A percentile compares a stretch with the other conserved stretches of the same genome.
Conservation (phyloP, 208 protist genomes). For the Acanthamoeba lenticulata region DNA sequence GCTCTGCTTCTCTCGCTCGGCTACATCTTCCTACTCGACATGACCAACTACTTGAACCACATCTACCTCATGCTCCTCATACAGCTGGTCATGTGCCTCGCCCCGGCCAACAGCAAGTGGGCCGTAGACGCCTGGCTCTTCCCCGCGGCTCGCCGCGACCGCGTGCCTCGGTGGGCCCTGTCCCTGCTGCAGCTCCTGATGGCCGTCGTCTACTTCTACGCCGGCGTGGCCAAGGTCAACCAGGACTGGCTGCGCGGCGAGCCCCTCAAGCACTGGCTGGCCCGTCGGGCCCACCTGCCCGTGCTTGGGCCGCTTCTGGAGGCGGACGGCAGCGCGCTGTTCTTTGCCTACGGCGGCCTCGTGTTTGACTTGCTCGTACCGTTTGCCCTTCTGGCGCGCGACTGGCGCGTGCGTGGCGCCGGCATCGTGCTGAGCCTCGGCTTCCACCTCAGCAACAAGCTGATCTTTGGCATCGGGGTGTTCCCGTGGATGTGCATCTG, state of each 20-base stretch:
- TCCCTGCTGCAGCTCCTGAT: background rate
- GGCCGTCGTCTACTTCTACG: background rate
- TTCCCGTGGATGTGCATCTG: slow-evolving; percentile 2
- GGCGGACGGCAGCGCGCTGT: background rate
- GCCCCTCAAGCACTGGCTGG: background rate
- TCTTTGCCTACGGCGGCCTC: background rate
- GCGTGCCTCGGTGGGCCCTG: background rate
- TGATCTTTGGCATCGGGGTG: background rate
- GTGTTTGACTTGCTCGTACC: background rate
- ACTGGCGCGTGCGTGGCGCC: background rate
- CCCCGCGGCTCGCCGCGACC: background rate
- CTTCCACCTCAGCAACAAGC: background rate
- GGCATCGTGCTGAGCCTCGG: background rate
- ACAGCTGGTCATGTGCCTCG: background rate
- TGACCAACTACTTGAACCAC: slow-evolving; percentile 1
- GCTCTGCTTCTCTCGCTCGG: background rate
- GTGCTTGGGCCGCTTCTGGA: background rate
- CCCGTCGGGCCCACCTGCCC: background rate
- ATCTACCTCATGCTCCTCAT: slow-evolving; percentile 2
- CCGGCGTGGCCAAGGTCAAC: background rate
- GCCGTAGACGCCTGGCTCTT: background rate
- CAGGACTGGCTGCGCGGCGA: background rate
- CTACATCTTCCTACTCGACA: background rate
- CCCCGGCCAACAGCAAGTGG: background rate
- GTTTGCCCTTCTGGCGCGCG: background rate